phyloP scores from a whole-genome alignment of 768 basidiomycete species.

The Tricholoma furcatifolium region DNA sequence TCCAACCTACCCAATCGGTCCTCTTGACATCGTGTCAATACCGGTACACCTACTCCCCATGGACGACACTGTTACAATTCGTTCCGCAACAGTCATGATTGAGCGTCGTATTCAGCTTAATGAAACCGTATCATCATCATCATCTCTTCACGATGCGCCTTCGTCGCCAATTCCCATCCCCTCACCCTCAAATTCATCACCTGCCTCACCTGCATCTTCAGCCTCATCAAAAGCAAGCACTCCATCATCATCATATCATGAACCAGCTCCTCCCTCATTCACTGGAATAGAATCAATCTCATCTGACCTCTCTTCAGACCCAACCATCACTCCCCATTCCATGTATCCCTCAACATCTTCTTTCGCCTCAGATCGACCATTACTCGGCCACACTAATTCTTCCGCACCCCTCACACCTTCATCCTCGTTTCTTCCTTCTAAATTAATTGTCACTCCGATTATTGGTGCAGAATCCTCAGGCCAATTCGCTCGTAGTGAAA shows the following conservation, averaged over 20 bases:
- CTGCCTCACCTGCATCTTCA: constrained; percentile 25
- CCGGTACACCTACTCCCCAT: constrained; percentile 60
- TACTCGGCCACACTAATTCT: constrained; percentile 20
- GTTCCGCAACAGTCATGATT: constrained; percentile 61
- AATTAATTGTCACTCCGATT: constrained; percentile 51
- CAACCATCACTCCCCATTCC: constrained; percentile 40
- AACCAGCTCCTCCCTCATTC: constrained; percentile 12
- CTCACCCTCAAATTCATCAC: constrained; percentile 15
- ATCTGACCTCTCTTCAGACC: constrained; percentile 34
- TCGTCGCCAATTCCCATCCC: constrained; percentile 21
- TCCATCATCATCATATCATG: constrained; percentile 24
- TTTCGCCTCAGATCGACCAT: constrained; percentile 27
- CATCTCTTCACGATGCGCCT: constrained; percentile 20
- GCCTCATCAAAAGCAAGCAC: constrained; percentile 32
- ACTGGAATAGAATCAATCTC: constrained; percentile 19
- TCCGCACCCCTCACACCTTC: constrained; percentile 18
- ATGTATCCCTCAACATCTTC: constrained; percentile 31
- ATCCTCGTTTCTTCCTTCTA: constrained; percentile 27
- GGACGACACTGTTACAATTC: constrained; percentile 56
- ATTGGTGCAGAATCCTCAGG: constrained; percentile 60
- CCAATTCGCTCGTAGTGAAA: constrained; percentile 51
- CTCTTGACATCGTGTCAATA: constrained; percentile 69
- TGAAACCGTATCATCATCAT: constrained; percentile 31
- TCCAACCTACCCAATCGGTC: constrained; percentile 63
- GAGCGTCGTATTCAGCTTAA: constrained; percentile 70